Percentiles rank a stretch among this genome's conserved stretches.
Evolutionary conservation across 495 filamentous ascomycete species (phyloP).

Genomic region (Cercophora newfieldiana): DNA sequence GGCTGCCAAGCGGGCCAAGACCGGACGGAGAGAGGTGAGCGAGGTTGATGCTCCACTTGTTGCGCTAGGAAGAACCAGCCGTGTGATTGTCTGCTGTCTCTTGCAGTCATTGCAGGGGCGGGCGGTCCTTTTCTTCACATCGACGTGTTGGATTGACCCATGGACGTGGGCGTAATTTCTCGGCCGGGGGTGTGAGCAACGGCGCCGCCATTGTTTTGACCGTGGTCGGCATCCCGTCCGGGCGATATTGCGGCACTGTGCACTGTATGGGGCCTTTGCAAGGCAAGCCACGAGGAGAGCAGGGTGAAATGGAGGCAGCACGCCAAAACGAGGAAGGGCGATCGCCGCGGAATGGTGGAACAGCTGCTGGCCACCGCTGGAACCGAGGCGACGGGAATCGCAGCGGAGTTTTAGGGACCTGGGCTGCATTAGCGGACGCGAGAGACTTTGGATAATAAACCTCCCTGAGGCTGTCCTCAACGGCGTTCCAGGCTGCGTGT

Average conservation of each 20-base stretch:
- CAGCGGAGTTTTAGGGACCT: slow-evolving; percentile 16
- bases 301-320: slow-evolving; percentile 10
- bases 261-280: slow-evolving; percentile 22
- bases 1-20: slow-evolving; percentile 30
- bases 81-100: slow-evolving; percentile 23
- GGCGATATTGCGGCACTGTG: slow-evolving; percentile 11
- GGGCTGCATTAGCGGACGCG: slow-evolving; percentile 19
- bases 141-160: slow-evolving; percentile 35
- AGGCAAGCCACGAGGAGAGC: slow-evolving; percentile 15
- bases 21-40: slow-evolving; percentile 33
- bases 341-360: slow-evolving; percentile 2
- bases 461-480: not conserved
- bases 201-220: slow-evolving; percentile 19
- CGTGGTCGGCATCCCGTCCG: slow-evolving; percentile 6
- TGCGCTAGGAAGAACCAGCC: slow-evolving; percentile 23
- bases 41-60: slow-evolving; percentile 29
- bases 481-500: not conserved
- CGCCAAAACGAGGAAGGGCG: slow-evolving; percentile 7
- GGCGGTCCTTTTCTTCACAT: slow-evolving; percentile 17
- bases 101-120: slow-evolving; percentile 25
- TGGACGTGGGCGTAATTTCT: slow-evolving; percentile 36
- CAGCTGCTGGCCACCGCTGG: slow-evolving; percentile 4
- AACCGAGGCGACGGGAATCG: slow-evolving; percentile 12
- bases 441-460: not conserved
- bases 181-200: slow-evolving; percentile 21